phyloP scores from a whole-genome alignment of 768 basidiomycete species.

The Trichaptum fuscoviolaceum region DNA sequence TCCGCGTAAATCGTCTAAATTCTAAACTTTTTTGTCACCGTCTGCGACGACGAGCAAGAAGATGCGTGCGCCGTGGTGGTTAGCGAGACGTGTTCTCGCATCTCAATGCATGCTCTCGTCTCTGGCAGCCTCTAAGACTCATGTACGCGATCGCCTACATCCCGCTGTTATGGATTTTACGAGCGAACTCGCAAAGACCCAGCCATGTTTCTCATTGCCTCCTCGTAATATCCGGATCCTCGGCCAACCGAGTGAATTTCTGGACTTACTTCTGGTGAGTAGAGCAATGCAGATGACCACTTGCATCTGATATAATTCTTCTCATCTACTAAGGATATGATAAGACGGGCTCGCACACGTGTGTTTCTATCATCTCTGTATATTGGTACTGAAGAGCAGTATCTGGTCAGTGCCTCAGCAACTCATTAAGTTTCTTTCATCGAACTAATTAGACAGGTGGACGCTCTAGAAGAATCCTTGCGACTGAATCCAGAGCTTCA shows the following conservation, averaged over 20 bases:
- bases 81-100: neutral
- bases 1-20: neutral
- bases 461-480: slow-evolving; percentile 58
- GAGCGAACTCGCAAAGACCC: slow-evolving; percentile 29
- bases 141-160: slow-evolving; percentile 11
- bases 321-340: slow-evolving; percentile 53
- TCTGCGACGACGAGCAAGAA: neutral
- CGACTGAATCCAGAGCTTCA: slow-evolving; percentile 52
- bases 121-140: neutral
- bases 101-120: neutral
- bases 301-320: slow-evolving; percentile 2
- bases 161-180: slow-evolving; percentile 34
- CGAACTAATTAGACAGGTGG: slow-evolving; percentile 46
- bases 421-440: neutral
- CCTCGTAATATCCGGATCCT: slow-evolving; percentile 50
- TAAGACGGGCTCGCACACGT: slow-evolving; percentile 67
- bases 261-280: slow-evolving; percentile 48
- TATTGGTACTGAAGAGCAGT: slow-evolving; percentile 71
- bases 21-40: neutral
- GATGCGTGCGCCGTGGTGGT: neutral
- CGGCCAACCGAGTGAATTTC: slow-evolving; percentile 54
- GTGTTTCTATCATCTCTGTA: slow-evolving; percentile 91
- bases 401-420: slow-evolving; percentile 56
- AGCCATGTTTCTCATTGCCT: slow-evolving; percentile 44
- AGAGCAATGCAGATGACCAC: neutral